Evolutionary conservation across 2,329 filamentous ascomycete species (phyloP).

Genomic region (Acrodontium crateriforme): DNA sequence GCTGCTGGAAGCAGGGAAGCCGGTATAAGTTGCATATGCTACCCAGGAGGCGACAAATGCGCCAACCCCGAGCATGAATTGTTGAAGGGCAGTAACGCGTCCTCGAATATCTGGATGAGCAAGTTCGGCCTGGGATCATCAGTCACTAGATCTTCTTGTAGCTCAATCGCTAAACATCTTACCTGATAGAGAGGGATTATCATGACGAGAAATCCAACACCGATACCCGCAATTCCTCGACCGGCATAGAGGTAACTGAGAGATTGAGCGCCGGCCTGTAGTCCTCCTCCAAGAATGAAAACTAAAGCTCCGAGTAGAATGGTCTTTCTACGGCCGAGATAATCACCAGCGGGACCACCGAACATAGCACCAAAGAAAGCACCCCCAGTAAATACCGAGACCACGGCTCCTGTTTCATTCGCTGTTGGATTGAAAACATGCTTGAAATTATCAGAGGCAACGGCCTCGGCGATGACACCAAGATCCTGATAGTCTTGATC

Average conservation of each 20-base stretch:
- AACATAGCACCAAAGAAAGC: constrained; percentile 56
- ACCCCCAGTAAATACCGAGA: constrained; percentile 64
- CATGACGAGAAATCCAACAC: constrained; percentile 49
- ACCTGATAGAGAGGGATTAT: constrained; percentile 62
- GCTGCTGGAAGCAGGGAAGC: constrained; percentile 32
- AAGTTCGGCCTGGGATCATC: constrained; percentile 62
- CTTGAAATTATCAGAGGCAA: constrained; percentile 31
- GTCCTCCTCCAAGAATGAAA: constrained; percentile 56
- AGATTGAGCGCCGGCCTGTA: constrained; percentile 54
- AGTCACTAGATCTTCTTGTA: no score
- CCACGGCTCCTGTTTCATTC: constrained; percentile 46
- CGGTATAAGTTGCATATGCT: constrained; percentile 47
- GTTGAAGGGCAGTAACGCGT: constrained; percentile 59
- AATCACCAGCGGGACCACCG: constrained; percentile 51
- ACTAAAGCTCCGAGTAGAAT: constrained; percentile 58
- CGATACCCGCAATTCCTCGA: constrained; percentile 30
- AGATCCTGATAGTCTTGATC: constrained; percentile 37
- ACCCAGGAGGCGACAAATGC: constrained; percentile 60
- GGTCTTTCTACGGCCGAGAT: constrained; percentile 54
- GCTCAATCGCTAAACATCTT: no score
- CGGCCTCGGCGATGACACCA: constrained; percentile 46
- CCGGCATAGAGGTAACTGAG: constrained; percentile 55
- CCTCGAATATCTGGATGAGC: constrained; percentile 67
- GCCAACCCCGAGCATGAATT: constrained; percentile 72
- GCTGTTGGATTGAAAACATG: constrained; percentile 26